Evolutionary conservation across 2,329 filamentous ascomycete species (phyloP).

Genomic region (Metarhizium humberi): DNA sequence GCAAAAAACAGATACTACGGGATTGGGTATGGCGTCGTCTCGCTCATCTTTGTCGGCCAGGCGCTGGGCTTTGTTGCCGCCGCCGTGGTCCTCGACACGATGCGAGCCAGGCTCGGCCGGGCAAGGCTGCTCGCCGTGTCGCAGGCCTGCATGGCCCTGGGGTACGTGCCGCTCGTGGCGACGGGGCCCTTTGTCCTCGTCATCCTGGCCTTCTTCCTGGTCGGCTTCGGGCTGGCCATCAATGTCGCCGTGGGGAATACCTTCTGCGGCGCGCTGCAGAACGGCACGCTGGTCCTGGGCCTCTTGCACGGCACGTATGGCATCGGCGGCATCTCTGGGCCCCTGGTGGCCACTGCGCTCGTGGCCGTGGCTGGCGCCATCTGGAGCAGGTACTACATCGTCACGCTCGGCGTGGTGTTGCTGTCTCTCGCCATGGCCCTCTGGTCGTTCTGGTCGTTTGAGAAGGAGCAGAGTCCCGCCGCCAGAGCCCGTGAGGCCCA

Average conservation of each 20-base stretch:
- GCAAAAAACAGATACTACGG: conserved; percentile 44
- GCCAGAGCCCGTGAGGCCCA: conserved; percentile 22
- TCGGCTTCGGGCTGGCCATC: conserved; percentile 49
- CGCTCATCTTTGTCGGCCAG: conserved; percentile 72
- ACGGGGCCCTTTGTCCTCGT: conserved; percentile 63
- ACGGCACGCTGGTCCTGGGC: conserved; percentile 48
- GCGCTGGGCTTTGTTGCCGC: conserved; percentile 68
- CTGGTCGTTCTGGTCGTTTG: conserved; percentile 64
- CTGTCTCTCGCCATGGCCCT: conserved; percentile 47
- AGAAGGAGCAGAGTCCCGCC: conserved; percentile 42
- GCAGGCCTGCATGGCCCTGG: conserved; percentile 45
- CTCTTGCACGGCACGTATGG: conserved; percentile 60
- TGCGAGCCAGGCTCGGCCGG: conserved; percentile 55
- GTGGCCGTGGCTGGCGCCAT: conserved; percentile 46
- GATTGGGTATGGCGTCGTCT: conserved; percentile 71
- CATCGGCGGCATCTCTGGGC: conserved; percentile 55
- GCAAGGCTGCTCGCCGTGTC: conserved; percentile 53
- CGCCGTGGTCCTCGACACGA: conserved; percentile 57
- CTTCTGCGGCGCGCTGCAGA: conserved; percentile 45
- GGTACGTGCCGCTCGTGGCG: conserved; percentile 56
- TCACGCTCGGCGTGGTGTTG: conserved; percentile 50
- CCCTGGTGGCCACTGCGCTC: conserved; percentile 66
- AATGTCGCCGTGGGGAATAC: conserved; percentile 50
- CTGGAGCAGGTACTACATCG: conserved; percentile 67
- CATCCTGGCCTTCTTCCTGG: conserved; percentile 58